Base-by-base conservation (phyloP, 768 basidiomycete genomes). In the Daedaleopsis sinensis region DNA sequence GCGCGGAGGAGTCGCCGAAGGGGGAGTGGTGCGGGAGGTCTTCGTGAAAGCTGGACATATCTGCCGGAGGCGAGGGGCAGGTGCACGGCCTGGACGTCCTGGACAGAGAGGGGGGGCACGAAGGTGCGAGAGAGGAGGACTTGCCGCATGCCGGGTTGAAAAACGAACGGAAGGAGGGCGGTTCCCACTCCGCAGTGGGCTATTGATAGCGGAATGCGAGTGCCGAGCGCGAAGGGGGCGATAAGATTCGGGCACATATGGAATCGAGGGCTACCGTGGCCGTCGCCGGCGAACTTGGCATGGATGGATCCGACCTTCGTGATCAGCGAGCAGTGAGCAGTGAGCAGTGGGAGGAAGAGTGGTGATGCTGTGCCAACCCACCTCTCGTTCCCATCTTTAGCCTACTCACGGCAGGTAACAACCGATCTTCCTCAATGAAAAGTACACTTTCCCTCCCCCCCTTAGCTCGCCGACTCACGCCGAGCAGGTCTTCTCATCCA, bases 161-260 rank as follows among this genome's bases (percentile, higher is more conserved):
- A 42, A 50, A 38, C n/a, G 27, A 36, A 38, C 32, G 21, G 15
- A 27, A 23, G 11, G 32, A 44, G 50, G 36, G 35, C 38, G 18
- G 61, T 62, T 62, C 55, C 61, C 61, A 62, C 61, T 62, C 61
- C 61, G 61, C 61, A 52, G 50, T 46, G 48, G 23, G 61, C 61
- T 57, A 57, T 44, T 57, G 61, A 62, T 62, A 62, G 55, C 55
- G 55, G 61, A 50, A 47, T n/a, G 42, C 8, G 24, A 36, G 47
- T 55, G 55, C 55, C 61, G 61, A 52, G 47, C 23, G 19, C 47
- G 47, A 47, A 47, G 46, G 36, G 42, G 37, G 38, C 61, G 61
- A 62, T 62, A 62, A 62, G 60, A 61, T 11, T 49, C 19, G 47
- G 47, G 12, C 9, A 21, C 19, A 49, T 49, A 49, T 49, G 47